Evolutionary conservation across 75 land plant genomes (phyloP), one percentile per base, ranked within the genome.

Genomic region (Selaginella tamariscina): DNA sequence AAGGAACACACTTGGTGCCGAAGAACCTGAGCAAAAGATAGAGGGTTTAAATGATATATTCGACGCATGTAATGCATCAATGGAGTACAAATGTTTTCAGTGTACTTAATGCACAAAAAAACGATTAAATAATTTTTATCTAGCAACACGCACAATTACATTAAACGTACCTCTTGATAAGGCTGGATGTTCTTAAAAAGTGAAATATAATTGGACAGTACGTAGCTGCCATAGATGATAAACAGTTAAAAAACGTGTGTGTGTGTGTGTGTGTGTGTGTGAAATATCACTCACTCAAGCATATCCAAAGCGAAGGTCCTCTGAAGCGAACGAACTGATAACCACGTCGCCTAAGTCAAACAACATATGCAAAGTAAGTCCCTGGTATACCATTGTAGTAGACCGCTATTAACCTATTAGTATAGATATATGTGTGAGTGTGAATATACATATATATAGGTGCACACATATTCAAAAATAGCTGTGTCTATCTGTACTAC

Each of bases 1-100:
- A 95, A 85, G 2, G 99, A 95, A 71, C 97, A 95, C 57, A 95
- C 95, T 69, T 91, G 97, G 66, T 83, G 92, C 1, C 83, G 85
- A 63, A 94, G 64, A 60, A 87, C 91, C 99, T 94, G 75, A 20
- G 30, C 2, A 56, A 18, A 54, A 71, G 23, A 30, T 49, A 29
- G 23, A 66, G 56, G 21, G 29, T 56, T 31, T 28, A 0, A n/a
- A n/a, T n/a, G n/a, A n/a, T n/a, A n/a, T n/a, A n/a, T n/a, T n/a
- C n/a, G n/a, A n/a, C n/a, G n/a, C n/a, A n/a, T n/a, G n/a, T n/a
- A n/a, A n/a, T n/a, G n/a, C n/a, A n/a, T n/a, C n/a, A n/a, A n/a
- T n/a, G n/a, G n/a, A n/a, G n/a, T n/a, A n/a, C n/a, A n/a, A n/a
- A n/a, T n/a, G n/a, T n/a, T n/a, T n/a, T n/a, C n/a, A n/a, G n/a